A percentile compares a stretch with the other conserved stretches of the same genome.
Conservation (phyloP, 805 yeast genomes). For the Yarrowia phangngaensis region DNA sequence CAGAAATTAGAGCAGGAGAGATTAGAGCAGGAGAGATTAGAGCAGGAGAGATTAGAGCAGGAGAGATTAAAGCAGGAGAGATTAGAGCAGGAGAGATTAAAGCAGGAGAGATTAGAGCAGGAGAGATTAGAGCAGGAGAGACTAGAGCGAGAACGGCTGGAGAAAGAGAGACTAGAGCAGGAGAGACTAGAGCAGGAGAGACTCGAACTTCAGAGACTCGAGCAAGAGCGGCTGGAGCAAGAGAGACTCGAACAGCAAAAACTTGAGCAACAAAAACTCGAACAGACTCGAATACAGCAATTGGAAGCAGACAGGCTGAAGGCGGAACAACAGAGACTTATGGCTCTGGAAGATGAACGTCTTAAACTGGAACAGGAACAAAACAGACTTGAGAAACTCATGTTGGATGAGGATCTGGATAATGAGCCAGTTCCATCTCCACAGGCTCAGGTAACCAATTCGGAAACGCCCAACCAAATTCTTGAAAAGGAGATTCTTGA, state of each 20-base stretch:
- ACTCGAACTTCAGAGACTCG: background rate
- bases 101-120: background rate
- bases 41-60: conserved; percentile 5
- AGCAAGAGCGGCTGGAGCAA: background rate
- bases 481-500: background rate
- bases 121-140: background rate
- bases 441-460: too few species aligned
- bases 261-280: too few species aligned
- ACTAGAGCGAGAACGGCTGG: background rate
- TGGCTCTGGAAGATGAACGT: too few species aligned
- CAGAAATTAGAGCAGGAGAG: background rate
- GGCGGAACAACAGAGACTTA: too few species aligned
- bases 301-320: too few species aligned
- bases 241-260: background rate
- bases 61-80: conserved; percentile 2
- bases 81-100: background rate
- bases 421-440: too few species aligned
- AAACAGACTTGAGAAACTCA: too few species aligned
- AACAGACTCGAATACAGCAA: too few species aligned
- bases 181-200: background rate
- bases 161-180: background rate
- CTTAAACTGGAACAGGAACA: too few species aligned
- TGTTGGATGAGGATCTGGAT: too few species aligned
- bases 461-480: too few species aligned
- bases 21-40: background rate